phyloP scores from a whole-genome alignment of 192 early-diverging fungal genomes.

The Linnemannia zychae region DNA sequence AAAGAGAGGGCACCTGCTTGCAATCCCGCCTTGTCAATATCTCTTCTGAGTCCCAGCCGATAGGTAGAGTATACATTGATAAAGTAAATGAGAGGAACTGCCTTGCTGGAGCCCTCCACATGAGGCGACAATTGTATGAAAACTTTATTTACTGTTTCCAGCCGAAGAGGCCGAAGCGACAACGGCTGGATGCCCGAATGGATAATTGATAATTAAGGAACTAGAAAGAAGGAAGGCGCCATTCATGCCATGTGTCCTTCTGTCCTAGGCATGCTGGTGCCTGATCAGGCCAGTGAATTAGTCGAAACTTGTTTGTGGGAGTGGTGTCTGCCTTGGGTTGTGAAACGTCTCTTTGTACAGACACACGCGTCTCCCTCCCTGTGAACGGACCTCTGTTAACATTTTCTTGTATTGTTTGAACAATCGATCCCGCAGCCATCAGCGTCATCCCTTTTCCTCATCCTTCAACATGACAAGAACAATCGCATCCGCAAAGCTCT shows the following conservation, averaged over 20 bases:
- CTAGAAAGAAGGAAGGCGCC: neutral
- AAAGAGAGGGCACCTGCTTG: neutral
- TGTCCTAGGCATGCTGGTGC: neutral
- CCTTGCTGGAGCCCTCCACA: neutral
- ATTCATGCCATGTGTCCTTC: neutral
- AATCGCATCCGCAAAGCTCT: conserved; percentile 11
- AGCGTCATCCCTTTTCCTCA: neutral
- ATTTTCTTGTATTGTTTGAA: neutral
- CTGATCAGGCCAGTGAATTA: neutral
- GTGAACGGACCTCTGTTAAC: neutral
- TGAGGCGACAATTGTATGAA: neutral
- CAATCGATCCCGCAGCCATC: neutral
- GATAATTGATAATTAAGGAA: neutral
- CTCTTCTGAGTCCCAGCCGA: neutral
- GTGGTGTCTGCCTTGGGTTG: neutral
- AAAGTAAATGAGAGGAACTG: neutral
- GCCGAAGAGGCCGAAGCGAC: conserved; percentile 1
- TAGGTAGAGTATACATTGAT: neutral
- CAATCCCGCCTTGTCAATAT: neutral
- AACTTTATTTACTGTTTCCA: neutral
- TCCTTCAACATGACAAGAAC: conserved; percentile 17
- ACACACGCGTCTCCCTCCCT: neutral
- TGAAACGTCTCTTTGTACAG: neutral
- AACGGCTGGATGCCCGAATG: neutral
- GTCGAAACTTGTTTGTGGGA: neutral